Percentiles rank a stretch among this genome's conserved stretches.
These are phyloP conservation scores for Suillus alpinus DNA, from an alignment of 768 basidiomycete genomes.

Conservation along the genomic window DNA sequence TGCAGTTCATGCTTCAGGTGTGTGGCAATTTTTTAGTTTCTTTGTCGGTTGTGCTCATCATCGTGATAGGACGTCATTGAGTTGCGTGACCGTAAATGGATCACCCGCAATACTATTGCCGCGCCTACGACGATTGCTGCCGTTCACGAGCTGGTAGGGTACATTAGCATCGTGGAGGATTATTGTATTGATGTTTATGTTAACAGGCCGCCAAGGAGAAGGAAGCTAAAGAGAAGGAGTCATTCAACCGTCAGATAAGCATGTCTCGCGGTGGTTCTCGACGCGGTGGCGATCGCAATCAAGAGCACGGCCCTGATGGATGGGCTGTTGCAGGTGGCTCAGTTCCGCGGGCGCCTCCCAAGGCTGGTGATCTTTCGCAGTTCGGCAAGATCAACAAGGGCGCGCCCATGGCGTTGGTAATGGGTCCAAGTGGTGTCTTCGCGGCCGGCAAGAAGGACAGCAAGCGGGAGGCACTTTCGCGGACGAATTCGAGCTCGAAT, in stretches of 20 bases:
- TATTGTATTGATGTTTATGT: conserved; percentile 7
- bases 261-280: conserved; percentile 93
- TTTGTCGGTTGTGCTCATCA: conserved; percentile 4
- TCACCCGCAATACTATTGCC: conserved; percentile 63
- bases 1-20: conserved; percentile 96
- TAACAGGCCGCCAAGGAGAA: conserved; percentile 82
- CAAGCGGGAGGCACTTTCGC: conserved; percentile 74
- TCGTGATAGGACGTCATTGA: conserved; percentile 80
- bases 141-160: conserved; percentile 60
- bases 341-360: conserved; percentile 56
- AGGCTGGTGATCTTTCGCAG: conserved; percentile 82
- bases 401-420: conserved; percentile 52
- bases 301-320: conserved; percentile 72
- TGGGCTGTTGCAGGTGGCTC: conserved; percentile 73
- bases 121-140: conserved; percentile 88
- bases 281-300: conserved; percentile 72
- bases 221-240: conserved; percentile 60
- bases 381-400: conserved; percentile 86
- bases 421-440: conserved; percentile 87
- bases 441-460: conserved; percentile 63
- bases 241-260: conserved; percentile 57
- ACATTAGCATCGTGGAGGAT: not conserved
- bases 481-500: conserved; percentile 76
- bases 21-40: conserved; percentile 19
- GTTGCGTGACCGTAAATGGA: conserved; percentile 81